These are phyloP conservation scores for Trichophyton rubrum DNA, from an alignment of 2,329 filamentous ascomycete species.

Conservation along the genomic window DNA sequence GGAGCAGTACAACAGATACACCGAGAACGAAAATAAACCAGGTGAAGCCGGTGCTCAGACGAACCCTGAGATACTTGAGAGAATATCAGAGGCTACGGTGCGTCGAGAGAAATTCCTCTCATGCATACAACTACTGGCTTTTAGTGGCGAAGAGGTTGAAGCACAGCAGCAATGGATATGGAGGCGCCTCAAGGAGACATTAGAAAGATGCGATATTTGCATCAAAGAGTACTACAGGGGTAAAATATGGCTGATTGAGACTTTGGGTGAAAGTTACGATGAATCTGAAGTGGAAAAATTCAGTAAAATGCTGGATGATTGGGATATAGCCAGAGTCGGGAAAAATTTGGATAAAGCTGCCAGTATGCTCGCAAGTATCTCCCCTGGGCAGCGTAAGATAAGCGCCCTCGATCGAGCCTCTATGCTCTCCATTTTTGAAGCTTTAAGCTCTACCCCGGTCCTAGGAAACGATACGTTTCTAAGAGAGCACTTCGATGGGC, in stretches of 20 bases:
- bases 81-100: slow-evolving; percentile 43
- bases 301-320: slow-evolving; percentile 44
- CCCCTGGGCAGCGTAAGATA: slow-evolving; percentile 40
- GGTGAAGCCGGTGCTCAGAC: slow-evolving; percentile 37
- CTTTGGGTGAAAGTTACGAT: slow-evolving; percentile 45
- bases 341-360: slow-evolving; percentile 47
- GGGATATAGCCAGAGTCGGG: slow-evolving; percentile 51
- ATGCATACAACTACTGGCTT: slow-evolving; percentile 57
- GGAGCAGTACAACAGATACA: slow-evolving; percentile 48
- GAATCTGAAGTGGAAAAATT: slow-evolving; percentile 40
- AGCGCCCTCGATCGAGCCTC: slow-evolving; percentile 44
- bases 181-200: slow-evolving; percentile 43
- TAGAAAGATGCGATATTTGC: slow-evolving; percentile 56
- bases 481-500: slow-evolving; percentile 57
- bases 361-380: slow-evolving; percentile 39
- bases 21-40: slow-evolving; percentile 1
- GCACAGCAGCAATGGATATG: slow-evolving; percentile 50
- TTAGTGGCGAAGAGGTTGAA: slow-evolving; percentile 48
- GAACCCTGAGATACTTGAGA: slow-evolving; percentile 21
- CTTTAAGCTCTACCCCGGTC: slow-evolving; percentile 71
- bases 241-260: slow-evolving; percentile 50
- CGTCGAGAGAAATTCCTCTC: slow-evolving; percentile 53
- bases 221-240: slow-evolving; percentile 62
- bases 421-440: slow-evolving; percentile 74
- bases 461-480: slow-evolving; percentile 46